Percentiles rank a stretch among this genome's conserved stretches.
Conservation (phyloP, 345 rosid species). For the Moringa oleifera region DNA sequence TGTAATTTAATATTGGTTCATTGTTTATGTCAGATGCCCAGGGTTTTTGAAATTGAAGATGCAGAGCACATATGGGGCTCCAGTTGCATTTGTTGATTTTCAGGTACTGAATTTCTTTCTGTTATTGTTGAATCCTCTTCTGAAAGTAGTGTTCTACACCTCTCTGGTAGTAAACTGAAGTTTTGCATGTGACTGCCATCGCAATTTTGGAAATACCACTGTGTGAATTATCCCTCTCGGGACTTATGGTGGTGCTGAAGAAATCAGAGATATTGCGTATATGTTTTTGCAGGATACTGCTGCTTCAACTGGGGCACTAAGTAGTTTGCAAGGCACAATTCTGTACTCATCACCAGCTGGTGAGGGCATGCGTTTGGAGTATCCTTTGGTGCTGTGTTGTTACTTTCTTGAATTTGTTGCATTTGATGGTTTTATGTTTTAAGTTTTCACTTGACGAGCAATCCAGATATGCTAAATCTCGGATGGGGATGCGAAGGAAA, state of each 20-base stretch:
- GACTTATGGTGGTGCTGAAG: not conserved
- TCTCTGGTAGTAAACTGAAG: no score
- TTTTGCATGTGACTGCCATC: no score
- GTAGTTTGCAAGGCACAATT: slow-evolving; percentile 65
- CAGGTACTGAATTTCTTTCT: slow-evolving; percentile 41
- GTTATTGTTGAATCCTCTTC: not conserved
- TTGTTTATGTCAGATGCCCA: slow-evolving; percentile 49
- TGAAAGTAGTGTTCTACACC: no score
- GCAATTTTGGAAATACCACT: no score
- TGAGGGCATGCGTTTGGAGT: slow-evolving; percentile 80
- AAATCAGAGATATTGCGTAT: no score
- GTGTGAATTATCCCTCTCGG: not conserved
- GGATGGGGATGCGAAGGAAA: slow-evolving; percentile 80
- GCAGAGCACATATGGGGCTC: slow-evolving; percentile 74
- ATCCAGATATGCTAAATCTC: slow-evolving; percentile 71
- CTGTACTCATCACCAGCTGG: slow-evolving; percentile 67
- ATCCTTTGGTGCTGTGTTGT: slow-evolving; percentile 42
- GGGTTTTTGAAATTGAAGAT: slow-evolving; percentile 85
- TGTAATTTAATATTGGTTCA: slow-evolving; percentile 6
- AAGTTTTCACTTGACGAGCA: slow-evolving; percentile 36
- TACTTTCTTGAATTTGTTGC: slow-evolving; percentile 6
- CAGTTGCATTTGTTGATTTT: slow-evolving; percentile 90
- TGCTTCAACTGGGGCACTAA: slow-evolving; percentile 69
- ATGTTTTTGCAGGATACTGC: slow-evolving; percentile 52
- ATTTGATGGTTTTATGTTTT: slow-evolving; percentile 1